Conservation (phyloP, 345 rosid species). For the Citrus glauca region DNA sequence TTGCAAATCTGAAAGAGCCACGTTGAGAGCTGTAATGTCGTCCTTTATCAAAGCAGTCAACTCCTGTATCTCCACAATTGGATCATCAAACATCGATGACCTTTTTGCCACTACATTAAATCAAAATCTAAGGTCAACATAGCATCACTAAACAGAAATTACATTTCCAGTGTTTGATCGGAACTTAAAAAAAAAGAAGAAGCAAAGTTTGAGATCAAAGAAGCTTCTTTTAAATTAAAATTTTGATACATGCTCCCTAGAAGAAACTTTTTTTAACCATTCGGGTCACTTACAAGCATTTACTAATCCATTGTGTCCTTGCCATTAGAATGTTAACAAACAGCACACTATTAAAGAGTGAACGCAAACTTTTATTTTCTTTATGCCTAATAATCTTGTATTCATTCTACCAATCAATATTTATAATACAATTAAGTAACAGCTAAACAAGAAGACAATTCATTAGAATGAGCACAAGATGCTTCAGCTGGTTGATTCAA, state of each 20-base stretch:
- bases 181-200: neutral
- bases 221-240: no score
- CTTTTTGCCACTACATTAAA: slow-evolving; percentile 61
- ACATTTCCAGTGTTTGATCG: neutral
- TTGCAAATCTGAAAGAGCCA: slow-evolving; percentile 75
- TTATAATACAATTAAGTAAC: no score
- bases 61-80: slow-evolving; percentile 75
- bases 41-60: slow-evolving; percentile 74
- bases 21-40: slow-evolving; percentile 68
- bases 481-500: neutral
- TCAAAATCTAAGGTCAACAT: slow-evolving; percentile 4
- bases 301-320: no score
- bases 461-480: neutral
- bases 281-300: no score
- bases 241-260: no score
- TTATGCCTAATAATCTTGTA: neutral
- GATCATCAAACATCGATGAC: slow-evolving; percentile 89
- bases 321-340: no score
- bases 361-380: no score
- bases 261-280: no score
- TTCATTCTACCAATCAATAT: neutral
- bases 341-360: no score
- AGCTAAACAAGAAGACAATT: no score
- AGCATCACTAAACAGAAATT: neutral
- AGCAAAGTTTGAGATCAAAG: no score